A percentile compares a stretch with the other conserved stretches of the same genome.
phyloP scores from a whole-genome alignment of 805 yeast genomes.

The Candida maltosa region DNA sequence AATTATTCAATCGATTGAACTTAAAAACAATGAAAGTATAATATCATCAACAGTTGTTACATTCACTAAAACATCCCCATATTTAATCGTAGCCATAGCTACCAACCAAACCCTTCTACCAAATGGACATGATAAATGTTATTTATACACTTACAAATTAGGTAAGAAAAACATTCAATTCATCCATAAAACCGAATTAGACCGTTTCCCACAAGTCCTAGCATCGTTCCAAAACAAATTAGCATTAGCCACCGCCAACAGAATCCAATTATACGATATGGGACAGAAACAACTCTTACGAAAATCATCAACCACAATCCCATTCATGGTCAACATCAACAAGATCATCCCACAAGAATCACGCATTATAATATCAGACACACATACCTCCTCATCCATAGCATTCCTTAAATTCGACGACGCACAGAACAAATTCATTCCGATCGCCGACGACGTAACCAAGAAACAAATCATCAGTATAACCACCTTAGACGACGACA shows the following conservation, averaged over 20 bases:
- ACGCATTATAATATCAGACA: conserved; percentile 70
- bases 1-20: conserved; percentile 42
- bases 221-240: conserved; percentile 53
- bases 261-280: conserved; percentile 60
- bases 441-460: conserved; percentile 67
- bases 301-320: conserved; percentile 51
- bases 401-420: conserved; percentile 53
- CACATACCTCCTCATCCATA: conserved; percentile 61
- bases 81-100: conserved; percentile 47
- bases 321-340: conserved; percentile 46
- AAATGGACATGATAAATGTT: conserved; percentile 18
- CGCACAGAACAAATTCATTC: conserved; percentile 46
- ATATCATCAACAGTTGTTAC: conserved; percentile 32
- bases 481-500: conserved; percentile 64
- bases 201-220: conserved; percentile 46
- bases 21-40: conserved; percentile 41
- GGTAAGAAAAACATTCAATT: conserved; percentile 32
- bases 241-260: conserved; percentile 53
- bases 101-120: conserved; percentile 27
- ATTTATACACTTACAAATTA: conserved; percentile 36
- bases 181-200: conserved; percentile 60
- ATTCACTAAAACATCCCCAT: conserved; percentile 24
- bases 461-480: conserved; percentile 65
- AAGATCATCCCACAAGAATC: conserved; percentile 51
- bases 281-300: conserved; percentile 79